Conservation (phyloP, 2,329 filamentous ascomycete genomes). For the Xylaria sp. region DNA sequence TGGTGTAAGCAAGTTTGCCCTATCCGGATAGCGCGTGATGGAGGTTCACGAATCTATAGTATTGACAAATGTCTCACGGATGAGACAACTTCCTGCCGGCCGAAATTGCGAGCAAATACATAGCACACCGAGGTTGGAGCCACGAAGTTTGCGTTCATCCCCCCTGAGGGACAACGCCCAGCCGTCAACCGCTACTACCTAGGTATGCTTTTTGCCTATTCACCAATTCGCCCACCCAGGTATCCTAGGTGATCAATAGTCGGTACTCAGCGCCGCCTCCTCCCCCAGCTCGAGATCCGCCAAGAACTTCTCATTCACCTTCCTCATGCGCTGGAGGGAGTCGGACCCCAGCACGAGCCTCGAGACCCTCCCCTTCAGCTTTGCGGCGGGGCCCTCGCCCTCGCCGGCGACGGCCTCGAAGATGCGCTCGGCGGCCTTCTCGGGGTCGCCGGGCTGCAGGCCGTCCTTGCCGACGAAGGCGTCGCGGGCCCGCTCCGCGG, state of each 20-base stretch:
- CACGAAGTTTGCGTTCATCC: too few relatives aligned
- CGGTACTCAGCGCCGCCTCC: conserved; percentile 28
- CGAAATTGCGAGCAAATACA: too few relatives aligned
- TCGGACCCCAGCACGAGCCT: conserved; percentile 44
- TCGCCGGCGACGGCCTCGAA: conserved; percentile 42
- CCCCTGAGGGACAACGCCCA: too few relatives aligned
- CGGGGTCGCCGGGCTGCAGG: conserved; percentile 38
- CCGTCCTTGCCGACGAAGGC: conserved; percentile 26
- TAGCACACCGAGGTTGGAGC: too few relatives aligned
- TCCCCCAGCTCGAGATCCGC: conserved; percentile 26
- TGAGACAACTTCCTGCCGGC: too few relatives aligned
- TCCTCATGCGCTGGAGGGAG: conserved; percentile 24
- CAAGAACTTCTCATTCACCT: conserved; percentile 24
- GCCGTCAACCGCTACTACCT: too few relatives aligned
- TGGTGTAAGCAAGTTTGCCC: too few relatives aligned
- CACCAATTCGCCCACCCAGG: too few relatives aligned
- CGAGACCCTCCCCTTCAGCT: conserved; percentile 38
- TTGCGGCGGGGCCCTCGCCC: conserved; percentile 37
- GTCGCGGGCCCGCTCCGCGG: conserved; percentile 7
- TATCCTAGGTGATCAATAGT: too few relatives aligned
- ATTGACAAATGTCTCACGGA: too few relatives aligned
- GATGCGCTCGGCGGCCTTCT: conserved; percentile 41
- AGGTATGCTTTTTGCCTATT: background rate
- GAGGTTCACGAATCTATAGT: too few relatives aligned
- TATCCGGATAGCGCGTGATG: too few relatives aligned